Evolutionary conservation across 495 filamentous ascomycete species (phyloP).

Genomic region (Trichoderma gamsii): DNA sequence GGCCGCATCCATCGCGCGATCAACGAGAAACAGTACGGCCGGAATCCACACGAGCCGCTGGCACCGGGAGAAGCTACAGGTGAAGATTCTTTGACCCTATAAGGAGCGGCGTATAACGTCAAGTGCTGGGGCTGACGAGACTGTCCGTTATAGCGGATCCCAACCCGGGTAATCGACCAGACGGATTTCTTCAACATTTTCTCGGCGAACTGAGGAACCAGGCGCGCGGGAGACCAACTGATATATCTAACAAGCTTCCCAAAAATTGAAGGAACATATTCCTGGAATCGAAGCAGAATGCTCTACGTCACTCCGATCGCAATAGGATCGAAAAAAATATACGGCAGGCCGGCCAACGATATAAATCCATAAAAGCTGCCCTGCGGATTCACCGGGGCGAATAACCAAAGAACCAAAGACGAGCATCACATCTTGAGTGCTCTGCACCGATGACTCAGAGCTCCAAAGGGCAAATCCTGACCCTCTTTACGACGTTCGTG

Average conservation of each 20-base stretch:
- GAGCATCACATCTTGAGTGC: too few relatives aligned
- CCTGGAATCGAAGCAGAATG: not conserved
- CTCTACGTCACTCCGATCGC: not conserved
- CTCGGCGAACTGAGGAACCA: conserved; percentile 36
- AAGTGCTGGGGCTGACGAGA: not conserved
- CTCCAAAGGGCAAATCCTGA: not conserved
- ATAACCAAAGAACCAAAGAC: too few relatives aligned
- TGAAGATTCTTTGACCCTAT: conserved; percentile 9
- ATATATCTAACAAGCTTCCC: conserved; percentile 17
- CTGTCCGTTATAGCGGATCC: conserved; percentile 17
- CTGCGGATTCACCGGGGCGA: not conserved
- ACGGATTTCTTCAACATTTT: conserved; percentile 32
- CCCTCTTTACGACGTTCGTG: not conserved
- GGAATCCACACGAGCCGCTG: conserved; percentile 37
- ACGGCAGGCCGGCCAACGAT: not conserved
- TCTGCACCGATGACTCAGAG: too few relatives aligned
- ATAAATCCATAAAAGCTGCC: not conserved
- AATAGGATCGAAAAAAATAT: not conserved
- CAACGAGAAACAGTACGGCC: conserved; percentile 34
- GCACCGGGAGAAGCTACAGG: conserved; percentile 39
- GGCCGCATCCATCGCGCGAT: conserved; percentile 34
- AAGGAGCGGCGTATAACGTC: not conserved
- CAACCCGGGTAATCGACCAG: not conserved
- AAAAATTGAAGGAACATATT: conserved; percentile 19
- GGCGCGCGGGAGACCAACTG: conserved; percentile 27